Base-by-base conservation (phyloP, 1,139 yeast species). In the Yamadazyma mexicana region DNA sequence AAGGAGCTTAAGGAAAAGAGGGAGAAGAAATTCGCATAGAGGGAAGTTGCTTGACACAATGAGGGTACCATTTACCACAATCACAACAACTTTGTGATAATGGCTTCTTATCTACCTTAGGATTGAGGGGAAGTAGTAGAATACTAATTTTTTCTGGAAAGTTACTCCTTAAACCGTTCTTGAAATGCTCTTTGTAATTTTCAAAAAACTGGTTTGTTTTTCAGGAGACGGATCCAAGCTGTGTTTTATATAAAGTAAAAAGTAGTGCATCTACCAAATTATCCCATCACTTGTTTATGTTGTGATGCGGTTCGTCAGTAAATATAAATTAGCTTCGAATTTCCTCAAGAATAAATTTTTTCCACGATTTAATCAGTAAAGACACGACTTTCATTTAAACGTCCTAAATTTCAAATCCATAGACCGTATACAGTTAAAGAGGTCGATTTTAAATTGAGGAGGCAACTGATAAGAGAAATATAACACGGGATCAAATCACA, bases 1-100 rank as follows among this genome's bases (percentile, higher is more conserved):
- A 59, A 64, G 26, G 71, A 71, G 22, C 73, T 83, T 33, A 77
- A 75, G 56, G 60, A 66, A 23, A 59, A 71, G 45, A 73, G 77
- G 52, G 80, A 75, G 52, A 51, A 58, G 55, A 68, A 59, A 51
- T 67, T 62, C 51, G 48, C 58, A 9, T 68, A 47, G 16, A 26
- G 22, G 22, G 22, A 20, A 20, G 8, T 20, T 20, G n/a, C n/a
- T n/a, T n/a, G n/a, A n/a, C n/a, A n/a, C n/a, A n/a, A n/a, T n/a
- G n/a, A n/a, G n/a, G n/a, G n/a, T n/a, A n/a, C n/a, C n/a, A n/a
- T n/a, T n/a, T n/a, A n/a, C n/a, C n/a, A n/a, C n/a, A n/a, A n/a
- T n/a, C n/a, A n/a, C 24, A 22, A 7, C 24, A 22, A 7, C 24
- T 22, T 10, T 22, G 24, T 22, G n/a, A n/a, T n/a, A n/a, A n/a